Conservation (phyloP, 805 yeast species). For the Saccharomycopsis selenospora region DNA sequence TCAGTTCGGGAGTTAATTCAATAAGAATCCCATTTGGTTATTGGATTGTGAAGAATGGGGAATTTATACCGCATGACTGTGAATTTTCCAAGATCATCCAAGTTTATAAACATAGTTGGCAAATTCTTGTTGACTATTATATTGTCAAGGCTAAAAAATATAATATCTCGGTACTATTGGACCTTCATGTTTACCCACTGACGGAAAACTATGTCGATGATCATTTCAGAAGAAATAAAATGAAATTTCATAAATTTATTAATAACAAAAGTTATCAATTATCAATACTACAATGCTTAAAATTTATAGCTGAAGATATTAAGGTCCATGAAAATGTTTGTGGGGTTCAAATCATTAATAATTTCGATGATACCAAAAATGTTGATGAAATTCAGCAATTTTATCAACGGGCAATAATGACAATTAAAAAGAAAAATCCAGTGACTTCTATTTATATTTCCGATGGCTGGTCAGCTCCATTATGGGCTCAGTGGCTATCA, state of each 20-base stretch:
- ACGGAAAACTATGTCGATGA: constrained; percentile 76
- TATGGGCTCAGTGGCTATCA: constrained; percentile 63
- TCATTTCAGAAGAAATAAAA: constrained; percentile 66
- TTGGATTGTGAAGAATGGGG: constrained; percentile 69
- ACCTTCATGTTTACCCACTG: constrained; percentile 82
- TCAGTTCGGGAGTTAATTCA: constrained; percentile 57
- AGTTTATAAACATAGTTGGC: constrained; percentile 72
- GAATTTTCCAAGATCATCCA: constrained; percentile 46
- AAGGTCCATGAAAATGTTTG: constrained; percentile 55
- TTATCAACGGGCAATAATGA: constrained; percentile 54
- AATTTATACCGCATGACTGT: constrained; percentile 43
- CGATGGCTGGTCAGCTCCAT: constrained; percentile 89
- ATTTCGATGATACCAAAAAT: constrained; percentile 56
- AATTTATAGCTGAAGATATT: constrained; percentile 57
- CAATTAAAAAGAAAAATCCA: constrained; percentile 48
- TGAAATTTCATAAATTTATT: constrained; percentile 57
- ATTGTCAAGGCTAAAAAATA: constrained; percentile 51
- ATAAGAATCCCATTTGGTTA: constrained; percentile 85
- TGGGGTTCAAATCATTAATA: constrained; percentile 82
- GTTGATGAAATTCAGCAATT: constrained; percentile 47
- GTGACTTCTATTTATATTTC: constrained; percentile 68
- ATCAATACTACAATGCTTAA: constrained; percentile 43
- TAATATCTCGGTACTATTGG: constrained; percentile 69
- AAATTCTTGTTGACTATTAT: constrained; percentile 40
- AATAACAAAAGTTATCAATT: constrained; percentile 33